These are phyloP conservation scores for Zizania palustris DNA, from an alignment of 202 grass and related monocot genomes.

Conservation along the genomic window DNA sequence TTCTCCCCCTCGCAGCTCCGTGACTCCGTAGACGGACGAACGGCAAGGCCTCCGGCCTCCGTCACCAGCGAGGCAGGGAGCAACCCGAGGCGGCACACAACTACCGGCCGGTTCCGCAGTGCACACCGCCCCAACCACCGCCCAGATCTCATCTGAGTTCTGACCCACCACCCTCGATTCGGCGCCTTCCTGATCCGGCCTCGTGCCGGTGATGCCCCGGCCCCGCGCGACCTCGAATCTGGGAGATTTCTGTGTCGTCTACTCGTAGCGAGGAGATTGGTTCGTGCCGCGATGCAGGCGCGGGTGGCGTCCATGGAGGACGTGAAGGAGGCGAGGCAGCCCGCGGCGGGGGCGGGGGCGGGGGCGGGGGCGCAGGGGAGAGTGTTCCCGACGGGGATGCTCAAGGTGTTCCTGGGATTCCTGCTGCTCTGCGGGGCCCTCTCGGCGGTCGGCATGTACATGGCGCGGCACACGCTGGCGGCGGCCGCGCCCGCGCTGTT, in stretches of 20 bases:
- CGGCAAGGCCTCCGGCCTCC: too few species aligned
- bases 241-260: neutral
- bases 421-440: conserved; percentile 65
- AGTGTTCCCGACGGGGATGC: conserved; percentile 53
- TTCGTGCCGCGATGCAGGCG: conserved; percentile 53
- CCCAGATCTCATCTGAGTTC: conserved; percentile 44
- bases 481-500: conserved; percentile 54
- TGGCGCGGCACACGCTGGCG: conserved; percentile 63
- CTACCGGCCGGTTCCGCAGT: conserved; percentile 19
- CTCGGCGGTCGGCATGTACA: conserved; percentile 70
- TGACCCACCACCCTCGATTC: conserved; percentile 17
- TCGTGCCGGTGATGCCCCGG: conserved; percentile 35
- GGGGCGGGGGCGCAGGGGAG: conserved; percentile 51
- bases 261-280: neutral
- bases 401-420: conserved; percentile 70
- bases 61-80: too few species aligned
- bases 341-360: neutral
- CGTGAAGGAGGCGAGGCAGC: conserved; percentile 61
- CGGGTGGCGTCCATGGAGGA: conserved; percentile 80
- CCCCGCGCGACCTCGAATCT: conserved; percentile 42
- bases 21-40: too few species aligned
- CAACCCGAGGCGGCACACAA: too few species aligned
- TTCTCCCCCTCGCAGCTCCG: too few species aligned
- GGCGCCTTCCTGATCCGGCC: conserved; percentile 34
- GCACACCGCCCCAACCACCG: conserved; percentile 32